Evolutionary conservation across 495 filamentous ascomycete genomes (phyloP), one percentile per base, ranked within the genome.

Genomic region (Niebla homalea): DNA sequence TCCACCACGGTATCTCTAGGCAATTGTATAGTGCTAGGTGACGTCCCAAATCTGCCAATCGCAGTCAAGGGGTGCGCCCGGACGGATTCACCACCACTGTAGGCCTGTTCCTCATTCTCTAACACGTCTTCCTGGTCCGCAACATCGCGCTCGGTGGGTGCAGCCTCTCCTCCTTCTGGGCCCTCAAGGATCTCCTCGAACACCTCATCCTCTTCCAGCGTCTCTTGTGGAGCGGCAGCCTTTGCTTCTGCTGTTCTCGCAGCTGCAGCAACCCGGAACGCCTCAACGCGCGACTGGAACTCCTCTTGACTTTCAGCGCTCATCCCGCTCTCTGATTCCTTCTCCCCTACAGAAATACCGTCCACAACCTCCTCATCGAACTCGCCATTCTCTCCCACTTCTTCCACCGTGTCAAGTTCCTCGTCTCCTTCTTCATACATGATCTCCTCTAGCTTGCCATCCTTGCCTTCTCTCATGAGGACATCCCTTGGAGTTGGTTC

Each of bases 11-110:
- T 70, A 16, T 68, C 60, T 54, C 76, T 75, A 0, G 90, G 89
- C 11, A 90, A 65, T 14, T 72, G 69, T 12, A 96, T 53, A 0
- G 89, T 94, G 37, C 67, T 71, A 5, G 90, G 88, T 21, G 68
- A 59, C 2, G 86, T 85, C 37, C 71, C 68, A 53, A 75, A 87
- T 53, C 79, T 73, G 3, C 81, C 84, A 36, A 76, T 62, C 18
- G 60, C 58, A 2, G 85, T 88, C 45, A 81, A 62, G 4, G 79
- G 75, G 61, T 97, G 92, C 15, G 77, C 64, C 14, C 80, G 73
- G 11, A 63, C 42, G 15, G 55, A 55, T 6, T 66, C 61, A 14
- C 64, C 65, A 3, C 43, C 62, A 19, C 54, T 52, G 36, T 61
- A 49, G 21, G 50, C 57, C 14, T 45, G 53, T 5, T 60, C 43